Evolutionary conservation across 768 basidiomycete genomes (phyloP), one percentile per base, ranked within the genome.

Genomic region (Lactarius psammicola): DNA sequence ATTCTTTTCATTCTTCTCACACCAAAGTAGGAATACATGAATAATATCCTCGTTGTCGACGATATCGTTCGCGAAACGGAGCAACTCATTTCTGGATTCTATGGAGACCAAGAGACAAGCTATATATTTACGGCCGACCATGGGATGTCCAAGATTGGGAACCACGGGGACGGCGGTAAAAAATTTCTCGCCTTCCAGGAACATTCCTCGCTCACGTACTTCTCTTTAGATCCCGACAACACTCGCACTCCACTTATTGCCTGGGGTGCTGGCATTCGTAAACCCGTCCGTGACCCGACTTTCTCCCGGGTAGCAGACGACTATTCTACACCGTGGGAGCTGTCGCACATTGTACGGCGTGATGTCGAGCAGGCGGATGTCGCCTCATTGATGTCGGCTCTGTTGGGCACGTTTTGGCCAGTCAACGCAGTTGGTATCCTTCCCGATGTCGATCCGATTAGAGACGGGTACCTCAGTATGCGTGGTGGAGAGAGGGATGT

Each of bases 51-150:
- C 72, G 83, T 88, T 4, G 92, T 94, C 1, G 93, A 95, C 68
- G 71, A 76, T 58, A 87, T 95, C 67, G 90, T 93, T 31, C 79
- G 79, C 38, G 80, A 85, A 61, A 85, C 88, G 1, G 89, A 92
- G 68, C 70, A 76, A 42, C 78, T 92, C 3, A 73, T 94, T 26
- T 73, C 75, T 0, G 78, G 84, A 5, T 94, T 89, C 73, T 94
- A 86, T 70, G 71, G 77, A 36, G 88, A 91, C 64, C 77, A 85
- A 26, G 84, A 88, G 62, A 93, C 91, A 0, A 84, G 83, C 65
- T 94, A 82, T 72, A 76, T 94, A 36, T 94, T 92, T 73, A 94
- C 90, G 2, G 90, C 93, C 0, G 93, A 95, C 74, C 93, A 95
- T 72, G 93, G 93, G 10, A 95, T 95, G 93, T 90, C 89, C 4